Evolutionary conservation across 768 basidiomycete genomes (phyloP), one percentile per base, ranked within the genome.

Genomic region (Sporobolomyces pararoseus): DNA sequence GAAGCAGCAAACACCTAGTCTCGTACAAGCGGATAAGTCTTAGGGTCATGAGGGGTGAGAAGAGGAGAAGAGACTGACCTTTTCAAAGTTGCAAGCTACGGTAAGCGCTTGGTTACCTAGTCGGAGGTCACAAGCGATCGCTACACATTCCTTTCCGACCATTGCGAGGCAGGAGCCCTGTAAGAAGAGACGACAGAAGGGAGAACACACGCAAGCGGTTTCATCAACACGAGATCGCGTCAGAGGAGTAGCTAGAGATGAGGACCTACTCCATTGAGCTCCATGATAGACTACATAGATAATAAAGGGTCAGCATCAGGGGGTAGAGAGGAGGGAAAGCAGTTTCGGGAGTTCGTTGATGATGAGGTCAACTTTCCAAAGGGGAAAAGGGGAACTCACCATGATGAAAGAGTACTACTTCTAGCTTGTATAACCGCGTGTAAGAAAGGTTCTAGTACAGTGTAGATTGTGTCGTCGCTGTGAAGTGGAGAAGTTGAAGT

Each of bases 61-160:
- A 19, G 23, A 27, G 19, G n/a, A 12, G 42, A 14, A 16, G 0
- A 31, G 55, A 19, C 82, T 47, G 68, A 92, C 96, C 87, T 91
- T 96, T 79, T 97, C 89, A 79, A 95, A 98, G 81, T 98, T 89
- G 57, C 87, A 85, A 10, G 94, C 88, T 58, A 98, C 86, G 42
- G 89, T 87, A 76, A 94, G 79, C 9, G 89, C 85, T 79, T 92
- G 88, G 73, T 88, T 89, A 68, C 96, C 96, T 63, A 98, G 82
- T 72, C 95, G 86, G 75, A 95, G 78, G 82, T 99, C 96, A 63
- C 89, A 91, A 32, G 95, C 96, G 81, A 98, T 98, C 62, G 96
- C 96, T 58, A 99, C 96, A 80, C 96, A 99, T 76, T 92, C 89
- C 82, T 98, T 97, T 72, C 96, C 96, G 68, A 89, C 89, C 96